Evolutionary conservation across 768 basidiomycete species (phyloP).

Genomic region (Scleroderma bovista): DNA sequence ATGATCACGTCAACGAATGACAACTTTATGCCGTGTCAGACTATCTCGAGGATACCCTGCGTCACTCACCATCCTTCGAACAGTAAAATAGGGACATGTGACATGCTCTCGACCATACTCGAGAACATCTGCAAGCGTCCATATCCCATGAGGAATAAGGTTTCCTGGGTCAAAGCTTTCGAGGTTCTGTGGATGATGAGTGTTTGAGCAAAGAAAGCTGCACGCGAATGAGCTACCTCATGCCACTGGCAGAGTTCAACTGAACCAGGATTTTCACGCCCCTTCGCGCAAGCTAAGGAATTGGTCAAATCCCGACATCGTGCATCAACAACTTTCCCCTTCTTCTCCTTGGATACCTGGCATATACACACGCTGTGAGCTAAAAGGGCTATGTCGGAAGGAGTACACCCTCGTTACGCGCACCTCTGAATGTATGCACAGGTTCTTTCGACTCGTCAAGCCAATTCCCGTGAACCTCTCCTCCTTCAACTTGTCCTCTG

Average conservation of each 20-base stretch:
- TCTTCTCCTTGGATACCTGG: slow-evolving; percentile 96
- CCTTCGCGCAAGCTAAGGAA: slow-evolving; percentile 75
- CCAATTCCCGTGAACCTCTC: slow-evolving; percentile 82
- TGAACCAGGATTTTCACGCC: slow-evolving; percentile 80
- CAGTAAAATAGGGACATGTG: slow-evolving; percentile 92
- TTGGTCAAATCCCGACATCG: slow-evolving; percentile 94
- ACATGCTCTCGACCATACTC: slow-evolving; percentile 81
- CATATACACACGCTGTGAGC: neutral
- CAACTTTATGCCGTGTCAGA: slow-evolving; percentile 51
- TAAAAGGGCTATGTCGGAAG: neutral
- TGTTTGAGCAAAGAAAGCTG: neutral
- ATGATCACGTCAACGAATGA: slow-evolving; percentile 94
- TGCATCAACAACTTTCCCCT: slow-evolving; percentile 95
- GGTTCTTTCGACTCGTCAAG: slow-evolving; percentile 91
- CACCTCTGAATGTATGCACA: slow-evolving; percentile 94
- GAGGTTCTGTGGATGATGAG: slow-evolving; percentile 53
- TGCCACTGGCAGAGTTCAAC: slow-evolving; percentile 93
- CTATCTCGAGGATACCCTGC: neutral
- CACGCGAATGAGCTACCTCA: slow-evolving; percentile 55
- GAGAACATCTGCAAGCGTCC: slow-evolving; percentile 90
- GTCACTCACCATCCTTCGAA: slow-evolving; percentile 85
- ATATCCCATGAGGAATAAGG: slow-evolving; percentile 80
- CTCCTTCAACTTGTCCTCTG: slow-evolving; percentile 74
- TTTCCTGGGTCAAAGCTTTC: slow-evolving; percentile 77
- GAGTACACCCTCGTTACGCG: slow-evolving; percentile 14